phyloP scores from a whole-genome alignment of 495 filamentous ascomycete species.

The Penicillium salamii region DNA sequence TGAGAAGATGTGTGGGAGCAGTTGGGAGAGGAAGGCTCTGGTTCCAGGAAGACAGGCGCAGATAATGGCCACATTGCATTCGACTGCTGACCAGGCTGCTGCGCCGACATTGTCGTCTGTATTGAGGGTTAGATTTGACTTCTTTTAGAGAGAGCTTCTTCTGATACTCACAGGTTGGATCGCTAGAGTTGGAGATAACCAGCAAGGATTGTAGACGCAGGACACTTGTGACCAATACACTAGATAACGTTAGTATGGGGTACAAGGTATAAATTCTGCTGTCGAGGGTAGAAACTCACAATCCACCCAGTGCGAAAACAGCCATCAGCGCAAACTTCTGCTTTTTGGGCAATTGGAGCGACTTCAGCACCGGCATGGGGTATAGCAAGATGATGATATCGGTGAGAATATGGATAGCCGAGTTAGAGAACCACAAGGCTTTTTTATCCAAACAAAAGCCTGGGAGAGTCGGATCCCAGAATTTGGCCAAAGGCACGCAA shows the following conservation, averaged over 20 bases:
- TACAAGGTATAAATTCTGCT: conserved; percentile 5
- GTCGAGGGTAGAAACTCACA: conserved; percentile 30
- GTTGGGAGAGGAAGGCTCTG: conserved; percentile 45
- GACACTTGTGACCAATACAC: conserved; percentile 53
- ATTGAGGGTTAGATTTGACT: background rate
- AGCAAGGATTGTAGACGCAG: conserved; percentile 51
- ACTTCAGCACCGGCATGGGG: conserved; percentile 46
- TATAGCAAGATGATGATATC: conserved; percentile 48
- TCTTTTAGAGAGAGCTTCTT: background rate
- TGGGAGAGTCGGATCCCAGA: conserved; percentile 27
- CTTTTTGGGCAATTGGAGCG: conserved; percentile 39
- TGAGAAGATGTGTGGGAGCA: conserved; percentile 36
- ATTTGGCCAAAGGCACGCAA: conserved; percentile 34
- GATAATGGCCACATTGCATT: conserved; percentile 56
- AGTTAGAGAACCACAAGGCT: conserved; percentile 38
- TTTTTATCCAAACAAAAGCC: conserved; percentile 36
- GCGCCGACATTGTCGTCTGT: conserved; percentile 51
- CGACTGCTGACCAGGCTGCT: conserved; percentile 55
- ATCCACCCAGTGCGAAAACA: conserved; percentile 47
- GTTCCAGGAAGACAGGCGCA: conserved; percentile 57
- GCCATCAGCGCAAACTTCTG: conserved; percentile 46
- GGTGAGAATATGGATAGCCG: conserved; percentile 43
- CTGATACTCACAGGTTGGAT: conserved; percentile 43
- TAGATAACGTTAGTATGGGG: conserved; percentile 19
- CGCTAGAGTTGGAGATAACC: conserved; percentile 36